Evolutionary conservation across 2,329 filamentous ascomycete genomes (phyloP), one percentile per base, ranked within the genome.

Genomic region (Fusarium sp.): DNA sequence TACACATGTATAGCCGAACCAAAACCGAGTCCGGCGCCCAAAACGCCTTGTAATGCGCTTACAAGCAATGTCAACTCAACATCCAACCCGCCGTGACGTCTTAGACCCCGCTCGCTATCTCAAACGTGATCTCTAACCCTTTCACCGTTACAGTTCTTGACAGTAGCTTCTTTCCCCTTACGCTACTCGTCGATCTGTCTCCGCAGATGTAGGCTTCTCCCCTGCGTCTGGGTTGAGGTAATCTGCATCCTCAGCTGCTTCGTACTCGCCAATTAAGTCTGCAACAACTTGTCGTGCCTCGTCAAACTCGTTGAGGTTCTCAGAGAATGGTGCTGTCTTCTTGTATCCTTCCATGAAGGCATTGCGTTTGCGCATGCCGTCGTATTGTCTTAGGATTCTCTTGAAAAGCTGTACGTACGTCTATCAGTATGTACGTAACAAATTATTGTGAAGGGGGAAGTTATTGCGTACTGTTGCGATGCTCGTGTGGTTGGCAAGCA

Each of bases 401-500:
- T 97, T 97, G 84, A 99, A 99, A 11, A 99, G 86, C 82, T 91
- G 67, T 16, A 33, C 10, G 31, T 30, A n/a, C 13, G 7, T 51
- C 20, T 57, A 51, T 60, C 28, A 67, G 41, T 52, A 41, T n/a
- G 20, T n/a, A 26, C 12, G 18, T 4, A 16, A 18, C 26, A 8
- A 13, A 34, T 20, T 42, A 23, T 28, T 30, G 23, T 31, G 3
- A 46, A 28, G n/a, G 8, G 11, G 20, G 41, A 36, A 30, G 30
- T 28, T 44, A 7, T 30, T 31, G 80, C 86, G 74, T 83, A 91
- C 89, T 26, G 96, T 97, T 46, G 95, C 93, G 72, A 99, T 97
- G 69, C 94, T 97, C 0, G 96, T 99, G 78, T 99, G 96, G 77
- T 99, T 99, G 13, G 96, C 96, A 62, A 99, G 84, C 96, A 99